These are phyloP conservation scores for Themeda triandra DNA, from an alignment of 176 grass and related monocot genomes.

Conservation along the genomic window DNA sequence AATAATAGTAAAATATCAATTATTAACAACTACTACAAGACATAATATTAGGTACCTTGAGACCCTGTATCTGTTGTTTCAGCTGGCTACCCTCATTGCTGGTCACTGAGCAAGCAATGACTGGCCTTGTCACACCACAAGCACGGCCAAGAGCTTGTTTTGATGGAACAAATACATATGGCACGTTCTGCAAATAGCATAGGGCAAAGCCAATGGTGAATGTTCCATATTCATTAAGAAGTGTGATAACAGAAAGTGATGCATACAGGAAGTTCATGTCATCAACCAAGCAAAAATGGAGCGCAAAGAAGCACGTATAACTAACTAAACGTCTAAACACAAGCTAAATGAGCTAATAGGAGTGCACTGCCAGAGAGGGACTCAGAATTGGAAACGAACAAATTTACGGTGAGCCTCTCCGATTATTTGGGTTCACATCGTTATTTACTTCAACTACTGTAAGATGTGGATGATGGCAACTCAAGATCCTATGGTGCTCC, in stretches of 20 bases:
- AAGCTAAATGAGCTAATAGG: not conserved
- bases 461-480: too few species aligned
- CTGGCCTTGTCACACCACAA: slow-evolving; percentile 83
- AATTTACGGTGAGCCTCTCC: slow-evolving; percentile 42
- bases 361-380: slow-evolving; percentile 21
- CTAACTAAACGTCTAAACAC: not conserved
- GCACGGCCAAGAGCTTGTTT: slow-evolving; percentile 84
- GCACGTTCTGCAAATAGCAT: slow-evolving; percentile 53
- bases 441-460: too few species aligned
- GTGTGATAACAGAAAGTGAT: not conserved
- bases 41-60: slow-evolving; percentile 48
- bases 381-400: slow-evolving; percentile 47
- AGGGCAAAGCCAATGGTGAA: not conserved
- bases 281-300: not conserved
- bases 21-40: not conserved
- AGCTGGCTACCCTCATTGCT: slow-evolving; percentile 78
- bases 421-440: too few species aligned
- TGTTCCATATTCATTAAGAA: not conserved
- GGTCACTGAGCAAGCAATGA: slow-evolving; percentile 87
- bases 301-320: not conserved
- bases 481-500: too few species aligned
- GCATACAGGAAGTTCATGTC: not conserved
- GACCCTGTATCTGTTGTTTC: slow-evolving; percentile 63
- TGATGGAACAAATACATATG: slow-evolving; percentile 84
- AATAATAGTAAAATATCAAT: not conserved